phyloP scores from a whole-genome alignment of 202 grass and related monocot species.

The Thinopyrum obtusiflorum region DNA sequence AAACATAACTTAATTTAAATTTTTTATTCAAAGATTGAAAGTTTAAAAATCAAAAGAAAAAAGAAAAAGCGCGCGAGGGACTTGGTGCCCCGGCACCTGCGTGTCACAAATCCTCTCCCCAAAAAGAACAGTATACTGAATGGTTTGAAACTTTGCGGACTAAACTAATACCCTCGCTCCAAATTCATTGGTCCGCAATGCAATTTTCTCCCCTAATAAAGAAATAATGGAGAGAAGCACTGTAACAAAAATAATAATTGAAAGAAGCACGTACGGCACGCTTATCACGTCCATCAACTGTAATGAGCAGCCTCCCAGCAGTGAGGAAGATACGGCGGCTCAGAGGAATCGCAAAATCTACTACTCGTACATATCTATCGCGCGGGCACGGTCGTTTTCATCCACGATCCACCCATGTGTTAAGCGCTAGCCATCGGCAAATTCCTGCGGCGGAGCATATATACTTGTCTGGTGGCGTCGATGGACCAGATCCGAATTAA shows the following conservation, averaged over 20 bases:
- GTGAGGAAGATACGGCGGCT: background rate
- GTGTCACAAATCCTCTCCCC: too few relatives aligned
- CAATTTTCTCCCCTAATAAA: too few relatives aligned
- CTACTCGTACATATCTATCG: background rate
- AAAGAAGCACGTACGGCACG: background rate
- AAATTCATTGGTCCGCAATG: too few relatives aligned
- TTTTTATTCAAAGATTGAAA: too few relatives aligned
- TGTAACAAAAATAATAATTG: background rate
- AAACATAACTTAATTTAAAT: too few relatives aligned
- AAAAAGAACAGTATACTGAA: too few relatives aligned
- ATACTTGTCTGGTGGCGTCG: background rate
- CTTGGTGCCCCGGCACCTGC: too few relatives aligned
- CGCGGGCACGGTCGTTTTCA: background rate
- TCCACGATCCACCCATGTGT: background rate
- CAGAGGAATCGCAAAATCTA: background rate
- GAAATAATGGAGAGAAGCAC: too few relatives aligned
- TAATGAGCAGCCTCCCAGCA: background rate
- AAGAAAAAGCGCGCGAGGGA: too few relatives aligned
- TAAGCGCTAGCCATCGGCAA: background rate
- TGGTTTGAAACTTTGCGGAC: too few relatives aligned
- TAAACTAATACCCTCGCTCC: too few relatives aligned
- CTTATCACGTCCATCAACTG: background rate
- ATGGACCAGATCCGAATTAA: background rate
- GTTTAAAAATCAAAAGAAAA: too few relatives aligned
- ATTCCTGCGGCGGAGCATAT: background rate